Evolutionary conservation across 1,139 yeast genomes (phyloP), one percentile per base, ranked within the genome.

Genomic region (Maudiozyma humilis): DNA sequence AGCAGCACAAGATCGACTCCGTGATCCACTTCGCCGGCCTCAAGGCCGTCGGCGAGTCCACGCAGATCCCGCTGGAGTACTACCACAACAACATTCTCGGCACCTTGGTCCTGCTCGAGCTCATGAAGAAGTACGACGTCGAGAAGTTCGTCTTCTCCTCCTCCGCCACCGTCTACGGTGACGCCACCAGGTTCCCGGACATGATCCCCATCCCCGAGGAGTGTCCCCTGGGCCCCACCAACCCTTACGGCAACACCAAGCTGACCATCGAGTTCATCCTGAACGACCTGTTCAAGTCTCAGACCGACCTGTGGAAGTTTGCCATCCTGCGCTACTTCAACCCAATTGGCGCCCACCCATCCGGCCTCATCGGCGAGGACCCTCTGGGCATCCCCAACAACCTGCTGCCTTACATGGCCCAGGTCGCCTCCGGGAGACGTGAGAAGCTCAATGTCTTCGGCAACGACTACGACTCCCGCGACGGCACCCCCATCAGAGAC

Each of bases 11-110:
- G 5, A 73, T 84, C 49, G 64, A 69, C 32, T 76, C 85, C 1
- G 88, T 83, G 14, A 73, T 85, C 43, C 94, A 84, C 61, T 83
- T 84, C 66, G 94, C 93, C n/a, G 91, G 89, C 19, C 73, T 84
- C 58, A 84, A 84, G 63, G 91, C 93, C 2, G 94, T 84, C 32
- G 91, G 88, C 32, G 93, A 84, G 63, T 79, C 87, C n/a, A 73
- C 84, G 30, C 59, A 74, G 55, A 75, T 79, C 45, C 94, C 94
- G n/a, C 70, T 82, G 47, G 70, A 64, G 38, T 84, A 84, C 65
- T 83, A 81, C 61, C 78, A 77, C 45, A 81, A 81, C 60, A 84
- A 84, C 56, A 77, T 84, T 32, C 62, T 67, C 27, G 91, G 93
- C 29, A 78, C 91, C 23, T 63, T 82, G 50, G 73, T 68, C 46